phyloP scores from a whole-genome alignment of 495 filamentous ascomycete genomes.

The Xylaria curta region DNA sequence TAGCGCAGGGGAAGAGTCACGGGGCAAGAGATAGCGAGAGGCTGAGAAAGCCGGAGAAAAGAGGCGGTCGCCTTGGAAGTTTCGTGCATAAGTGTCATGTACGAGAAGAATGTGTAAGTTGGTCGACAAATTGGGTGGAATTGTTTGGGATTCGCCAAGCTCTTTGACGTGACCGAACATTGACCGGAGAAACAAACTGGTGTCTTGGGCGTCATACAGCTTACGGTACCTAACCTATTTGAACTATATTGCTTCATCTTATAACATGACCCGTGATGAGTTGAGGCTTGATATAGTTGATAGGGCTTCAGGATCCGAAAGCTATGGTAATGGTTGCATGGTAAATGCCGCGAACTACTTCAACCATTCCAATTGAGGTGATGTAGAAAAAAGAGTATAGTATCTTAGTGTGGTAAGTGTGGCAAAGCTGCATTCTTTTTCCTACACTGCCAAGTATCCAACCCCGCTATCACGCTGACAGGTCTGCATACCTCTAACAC shows the following conservation, averaged over 20 bases:
- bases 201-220: conserved; percentile 7
- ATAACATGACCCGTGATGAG: not conserved
- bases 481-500: not conserved
- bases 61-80: not conserved
- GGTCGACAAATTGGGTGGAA: not conserved
- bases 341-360: conserved; percentile 9
- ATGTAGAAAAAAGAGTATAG: no score
- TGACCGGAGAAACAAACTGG: not conserved
- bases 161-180: not conserved
- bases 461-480: not conserved
- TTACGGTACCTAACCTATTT: not conserved
- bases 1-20: not conserved
- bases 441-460: not conserved
- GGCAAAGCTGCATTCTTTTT: no score
- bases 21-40: conserved; percentile 12
- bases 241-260: not conserved
- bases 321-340: not conserved
- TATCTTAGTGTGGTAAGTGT: no score
- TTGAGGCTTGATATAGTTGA: not conserved
- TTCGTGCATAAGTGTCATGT: conserved; percentile 16
- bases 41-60: conserved; percentile 5
- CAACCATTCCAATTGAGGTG: not conserved
- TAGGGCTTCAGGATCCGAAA: not conserved
- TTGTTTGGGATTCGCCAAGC: not conserved
- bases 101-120: not conserved